Conservation (phyloP, 208 protist genomes). For the Strigomonas culicis region DNA sequence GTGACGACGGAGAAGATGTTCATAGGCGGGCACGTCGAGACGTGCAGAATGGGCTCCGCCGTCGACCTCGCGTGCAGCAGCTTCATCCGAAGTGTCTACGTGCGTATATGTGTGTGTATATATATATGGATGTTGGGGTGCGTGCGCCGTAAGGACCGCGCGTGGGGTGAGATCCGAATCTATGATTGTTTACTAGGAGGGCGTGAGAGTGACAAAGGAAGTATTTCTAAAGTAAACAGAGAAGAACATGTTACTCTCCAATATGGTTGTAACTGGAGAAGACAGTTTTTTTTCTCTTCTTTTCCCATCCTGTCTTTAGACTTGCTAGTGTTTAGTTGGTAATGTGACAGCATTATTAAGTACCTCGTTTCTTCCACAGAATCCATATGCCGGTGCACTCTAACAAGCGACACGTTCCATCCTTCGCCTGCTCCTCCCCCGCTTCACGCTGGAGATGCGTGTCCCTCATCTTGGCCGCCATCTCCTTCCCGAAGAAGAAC, state of each 20-base stretch:
- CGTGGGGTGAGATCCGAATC: no score
- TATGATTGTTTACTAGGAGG: no score
- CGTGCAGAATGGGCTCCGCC: constrained; percentile 59
- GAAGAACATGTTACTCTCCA: no score
- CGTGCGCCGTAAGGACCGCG: no score
- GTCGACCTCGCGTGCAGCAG: constrained; percentile 64
- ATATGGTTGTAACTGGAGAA: no score
- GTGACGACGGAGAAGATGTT: constrained; percentile 80
- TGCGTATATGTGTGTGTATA: constrained; percentile 1
- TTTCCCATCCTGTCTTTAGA: neutral
- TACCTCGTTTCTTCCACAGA: constrained; percentile 35
- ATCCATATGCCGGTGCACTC: constrained; percentile 88
- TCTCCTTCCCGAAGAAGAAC: constrained; percentile 76
- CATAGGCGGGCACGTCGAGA: constrained; percentile 70
- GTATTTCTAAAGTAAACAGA: no score
- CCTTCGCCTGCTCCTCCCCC: neutral
- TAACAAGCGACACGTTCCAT: constrained; percentile 25
- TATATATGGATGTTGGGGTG: neutral
- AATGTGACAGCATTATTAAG: neutral
- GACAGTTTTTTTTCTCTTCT: neutral
- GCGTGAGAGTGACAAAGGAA: no score
- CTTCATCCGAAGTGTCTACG: constrained; percentile 35
- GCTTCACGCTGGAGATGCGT: constrained; percentile 5
- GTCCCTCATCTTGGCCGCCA: constrained; percentile 17
- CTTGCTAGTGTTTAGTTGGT: no score